Evolutionary conservation across 2,329 filamentous ascomycete genomes (phyloP).

Genomic region (Penicillium brasilianum): DNA sequence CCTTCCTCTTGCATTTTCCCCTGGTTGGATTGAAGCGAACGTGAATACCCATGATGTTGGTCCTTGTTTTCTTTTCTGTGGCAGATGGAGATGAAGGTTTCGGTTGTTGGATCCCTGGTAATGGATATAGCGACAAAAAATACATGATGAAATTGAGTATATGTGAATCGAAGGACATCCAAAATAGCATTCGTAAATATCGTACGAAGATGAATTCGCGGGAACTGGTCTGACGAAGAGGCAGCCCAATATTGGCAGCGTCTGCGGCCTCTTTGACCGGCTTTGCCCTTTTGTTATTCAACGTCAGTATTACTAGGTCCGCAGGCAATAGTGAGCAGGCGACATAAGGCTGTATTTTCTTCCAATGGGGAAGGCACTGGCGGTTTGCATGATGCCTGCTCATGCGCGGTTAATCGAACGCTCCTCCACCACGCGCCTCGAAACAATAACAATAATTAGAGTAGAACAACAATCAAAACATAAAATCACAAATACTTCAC

Average conservation of each 20-base stretch:
- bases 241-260: not conserved
- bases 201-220: not conserved
- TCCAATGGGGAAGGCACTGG: not conserved
- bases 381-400: constrained; percentile 1
- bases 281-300: not conserved
- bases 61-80: constrained; percentile 22
- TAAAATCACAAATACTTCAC: no score
- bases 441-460: not conserved
- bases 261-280: constrained; percentile 14
- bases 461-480: not conserved
- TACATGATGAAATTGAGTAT: constrained; percentile 14
- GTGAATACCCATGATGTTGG: constrained; percentile 41
- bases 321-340: not conserved
- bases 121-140: constrained; percentile 23
- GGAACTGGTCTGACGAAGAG: not conserved
- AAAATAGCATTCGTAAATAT: not conserved
- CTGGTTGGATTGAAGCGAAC: constrained; percentile 30
- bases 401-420: constrained; percentile 1
- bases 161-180: not conserved
- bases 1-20: constrained; percentile 25
- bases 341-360: not conserved
- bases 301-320: not conserved
- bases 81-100: constrained; percentile 20
- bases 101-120: constrained; percentile 16
- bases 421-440: not conserved